Conservation (phyloP, 1,139 yeast genomes). For the Hyphopichia wangnamkhiaoensis region DNA sequence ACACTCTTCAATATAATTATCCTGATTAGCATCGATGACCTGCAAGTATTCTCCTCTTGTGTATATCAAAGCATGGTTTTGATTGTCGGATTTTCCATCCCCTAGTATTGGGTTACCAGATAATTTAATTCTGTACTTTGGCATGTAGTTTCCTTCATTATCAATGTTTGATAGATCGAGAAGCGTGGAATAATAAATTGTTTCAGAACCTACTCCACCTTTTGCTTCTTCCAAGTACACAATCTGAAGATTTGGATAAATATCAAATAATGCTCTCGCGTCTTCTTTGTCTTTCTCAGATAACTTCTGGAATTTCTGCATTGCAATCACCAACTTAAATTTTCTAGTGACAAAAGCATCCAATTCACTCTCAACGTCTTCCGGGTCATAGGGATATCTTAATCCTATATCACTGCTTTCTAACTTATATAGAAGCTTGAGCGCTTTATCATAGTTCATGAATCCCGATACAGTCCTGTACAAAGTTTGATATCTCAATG, state of each 20-base stretch:
- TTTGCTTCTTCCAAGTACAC: conserved; percentile 57
- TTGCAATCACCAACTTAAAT: conserved; percentile 66
- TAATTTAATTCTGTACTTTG: conserved; percentile 56
- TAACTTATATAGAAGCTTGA: conserved; percentile 61
- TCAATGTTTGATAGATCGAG: conserved; percentile 52
- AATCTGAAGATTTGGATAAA: conserved; percentile 63
- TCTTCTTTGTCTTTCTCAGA: conserved; percentile 53
- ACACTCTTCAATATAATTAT: conserved; percentile 84
- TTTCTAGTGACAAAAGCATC: conserved; percentile 60
- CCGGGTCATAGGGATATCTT: conserved; percentile 16
- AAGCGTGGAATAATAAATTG: conserved; percentile 58
- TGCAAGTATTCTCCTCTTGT: conserved; percentile 87
- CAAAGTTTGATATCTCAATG: conserved; percentile 73
- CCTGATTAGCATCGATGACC: conserved; percentile 87
- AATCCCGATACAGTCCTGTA: conserved; percentile 80
- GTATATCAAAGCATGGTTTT: conserved; percentile 73
- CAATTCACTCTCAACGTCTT: conserved; percentile 42
- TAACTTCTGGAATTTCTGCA: conserved; percentile 65
- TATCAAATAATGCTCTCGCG: conserved; percentile 54
- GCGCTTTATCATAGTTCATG: conserved; percentile 67
- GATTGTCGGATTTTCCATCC: conserved; percentile 89
- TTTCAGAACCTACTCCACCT: conserved; percentile 29
- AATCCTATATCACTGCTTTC: conserved; percentile 55
- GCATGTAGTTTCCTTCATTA: conserved; percentile 42
- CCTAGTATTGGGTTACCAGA: conserved; percentile 90